Base-by-base conservation (phyloP, 2,329 filamentous ascomycete species). In the Pseudocercospora ulei region DNA sequence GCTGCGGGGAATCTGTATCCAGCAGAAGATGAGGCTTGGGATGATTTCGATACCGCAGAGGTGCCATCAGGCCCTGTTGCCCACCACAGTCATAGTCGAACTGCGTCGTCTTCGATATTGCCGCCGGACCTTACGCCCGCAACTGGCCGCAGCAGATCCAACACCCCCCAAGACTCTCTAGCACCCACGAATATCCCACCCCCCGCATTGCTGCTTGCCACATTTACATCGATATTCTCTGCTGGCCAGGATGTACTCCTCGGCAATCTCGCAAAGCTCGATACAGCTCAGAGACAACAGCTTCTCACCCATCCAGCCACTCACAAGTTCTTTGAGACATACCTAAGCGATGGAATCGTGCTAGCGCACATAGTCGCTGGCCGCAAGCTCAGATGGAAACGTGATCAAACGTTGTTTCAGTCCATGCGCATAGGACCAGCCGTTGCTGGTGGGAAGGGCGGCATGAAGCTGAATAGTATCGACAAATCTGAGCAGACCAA, bases 391-490 rank as follows among this genome's bases (percentile, higher is more conserved):
- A 80, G 88, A 40, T 96, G 88, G 88, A 88, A 93, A 58, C 75
- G 88, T 38, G 88, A 96, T 62, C 80, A 76, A 46, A 77, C 85
- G 46, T 68, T 96, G 7, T 75, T 82, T 1, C 85, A 94, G 60
- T 79, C 80, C 55, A 94, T 93, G 82, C 78, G 81, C 40, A 93
- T 96, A 45, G 76, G 76, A 0, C 74, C 74, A 12, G 83, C 84
- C 1, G 76, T 77, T 9, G 73, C 78, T 2, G 79, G 77, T 37
- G 84, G 82, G 52, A 61, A 65, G 35, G 78, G 71, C n/a, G 76
- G 88, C 3, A 95, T 96, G 88, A 96, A 95, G 62, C 73, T 96
- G 12, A 75, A 80, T 0, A 81, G 84, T 7, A 68, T 96, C 25
- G 87, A 94, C 62, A 88, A 82, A 62, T 73, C 77, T 3, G 86